Percentiles rank a stretch among this genome's conserved stretches.
These are phyloP conservation scores for Exsudoporus frostii DNA, from an alignment of 768 basidiomycete species.

Conservation along the genomic window DNA sequence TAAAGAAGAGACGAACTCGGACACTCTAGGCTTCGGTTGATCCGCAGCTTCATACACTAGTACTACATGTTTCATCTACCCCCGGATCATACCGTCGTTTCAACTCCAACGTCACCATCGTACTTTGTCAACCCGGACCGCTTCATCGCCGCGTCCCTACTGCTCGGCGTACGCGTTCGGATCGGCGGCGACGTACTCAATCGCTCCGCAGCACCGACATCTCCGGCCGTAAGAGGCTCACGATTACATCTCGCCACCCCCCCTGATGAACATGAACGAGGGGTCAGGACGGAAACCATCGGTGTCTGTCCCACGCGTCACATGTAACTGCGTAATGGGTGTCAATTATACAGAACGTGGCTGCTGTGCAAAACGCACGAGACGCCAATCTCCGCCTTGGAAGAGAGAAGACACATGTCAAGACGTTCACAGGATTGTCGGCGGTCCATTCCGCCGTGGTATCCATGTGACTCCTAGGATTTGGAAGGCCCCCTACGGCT, in stretches of 20 bases:
- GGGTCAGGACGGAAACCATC: constrained; percentile 40
- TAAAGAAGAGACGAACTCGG: constrained; percentile 11
- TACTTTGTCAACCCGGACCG: constrained; percentile 36
- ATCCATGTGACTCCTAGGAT: constrained; percentile 57
- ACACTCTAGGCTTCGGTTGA: not conserved
- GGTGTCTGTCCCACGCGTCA: constrained; percentile 26
- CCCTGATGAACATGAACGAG: constrained; percentile 52
- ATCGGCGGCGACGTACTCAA: constrained; percentile 28
- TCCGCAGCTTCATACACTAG: constrained; percentile 5
- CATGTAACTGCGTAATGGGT: constrained; percentile 54
- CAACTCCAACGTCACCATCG: constrained; percentile 65
- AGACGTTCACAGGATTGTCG: constrained; percentile 39
- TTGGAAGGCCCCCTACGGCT: constrained; percentile 72
- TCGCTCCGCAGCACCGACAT: constrained; percentile 40
- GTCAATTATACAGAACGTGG: constrained; percentile 50
- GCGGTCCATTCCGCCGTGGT: constrained; percentile 55
- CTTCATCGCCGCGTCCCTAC: constrained; percentile 25
- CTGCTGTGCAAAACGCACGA: constrained; percentile 33
- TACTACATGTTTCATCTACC: constrained; percentile 45
- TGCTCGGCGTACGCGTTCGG: constrained; percentile 2
- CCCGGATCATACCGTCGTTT: constrained; percentile 48
- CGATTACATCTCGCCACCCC: constrained; percentile 34
- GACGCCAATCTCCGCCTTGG: not conserved
- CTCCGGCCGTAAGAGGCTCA: constrained; percentile 35
- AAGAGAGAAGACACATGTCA: not conserved